Base-by-base conservation (phyloP, 2,329 filamentous ascomycete genomes). In the Sporothrix euskadiensis region DNA sequence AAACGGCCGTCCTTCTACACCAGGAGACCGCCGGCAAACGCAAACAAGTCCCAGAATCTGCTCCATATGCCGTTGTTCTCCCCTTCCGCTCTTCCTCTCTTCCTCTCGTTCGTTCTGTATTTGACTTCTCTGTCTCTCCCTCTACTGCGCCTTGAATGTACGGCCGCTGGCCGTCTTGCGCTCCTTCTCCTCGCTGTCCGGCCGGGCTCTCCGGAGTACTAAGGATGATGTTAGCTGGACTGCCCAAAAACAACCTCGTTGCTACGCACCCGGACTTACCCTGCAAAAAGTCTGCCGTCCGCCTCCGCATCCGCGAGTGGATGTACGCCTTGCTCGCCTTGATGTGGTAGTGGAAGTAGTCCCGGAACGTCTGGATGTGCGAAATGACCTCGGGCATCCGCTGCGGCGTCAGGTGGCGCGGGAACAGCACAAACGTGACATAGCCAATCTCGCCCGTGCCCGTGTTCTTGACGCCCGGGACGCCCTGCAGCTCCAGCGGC, bases 341-440 rank as follows among this genome's bases (percentile, higher is more conserved):
- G 84, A 99, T 99, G 83, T 99, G 96, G 83, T 99, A 99, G 83
- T 99, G 96, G 87, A 99, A 99, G 84, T 99, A 99, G 81, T 99
- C 96, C 77, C 96, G 93, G 92, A 99, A 99, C 16, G 96, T 99
- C 84, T 99, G 97, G 79, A 99, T 98, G 82, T 99, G 97, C 69
- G 94, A 98, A 78, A 99, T 99, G 81, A 97, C 94, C 77, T 98
- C 94, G 75, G 93, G 91, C 85, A 97, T 93, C 80, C 94, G 90
- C 83, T 98, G 94, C 16, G 90, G 90, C 16, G 94, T 95, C 77
- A 99, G 87, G 83, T 99, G 97, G 76, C 96, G 91, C 65, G 96
- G 95, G 85, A 99, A 99, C 59, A 99, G 88, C 66, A 98, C 96
- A 83, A 99, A 99, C 30, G 97, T 99, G 75, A 99, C 94, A 81